phyloP scores from a whole-genome alignment of 352 stramenopile species.

The Globisporangium megalacanthum region DNA sequence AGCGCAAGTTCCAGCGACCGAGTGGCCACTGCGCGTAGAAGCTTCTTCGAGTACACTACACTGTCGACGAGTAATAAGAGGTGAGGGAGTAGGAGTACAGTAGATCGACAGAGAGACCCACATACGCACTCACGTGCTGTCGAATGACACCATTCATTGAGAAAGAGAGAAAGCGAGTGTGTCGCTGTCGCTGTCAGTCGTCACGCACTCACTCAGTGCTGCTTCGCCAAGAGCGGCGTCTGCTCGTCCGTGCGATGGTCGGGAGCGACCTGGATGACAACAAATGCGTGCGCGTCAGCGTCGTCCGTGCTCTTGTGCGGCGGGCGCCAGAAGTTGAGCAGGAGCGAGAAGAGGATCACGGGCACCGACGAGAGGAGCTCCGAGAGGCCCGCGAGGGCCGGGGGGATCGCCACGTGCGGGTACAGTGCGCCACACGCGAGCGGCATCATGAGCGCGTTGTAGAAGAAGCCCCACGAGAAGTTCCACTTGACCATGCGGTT shows the following conservation, averaged over 20 bases:
- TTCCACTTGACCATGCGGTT: conserved; percentile 74
- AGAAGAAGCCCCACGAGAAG: conserved; percentile 67
- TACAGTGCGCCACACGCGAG: conserved; percentile 69
- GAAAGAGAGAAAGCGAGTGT: too few species aligned
- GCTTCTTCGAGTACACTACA: conserved; percentile 29
- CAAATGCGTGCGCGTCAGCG: conserved; percentile 12
- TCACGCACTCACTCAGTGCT: neutral
- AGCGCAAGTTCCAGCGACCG: conserved; percentile 4
- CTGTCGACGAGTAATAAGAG: neutral
- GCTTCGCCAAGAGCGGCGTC: conserved; percentile 27
- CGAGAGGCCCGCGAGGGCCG: conserved; percentile 60
- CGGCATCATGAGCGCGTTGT: conserved; percentile 75
- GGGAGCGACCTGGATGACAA: conserved; percentile 29
- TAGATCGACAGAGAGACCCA: neutral
- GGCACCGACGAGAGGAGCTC: conserved; percentile 73
- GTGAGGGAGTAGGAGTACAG: neutral
- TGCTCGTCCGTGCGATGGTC: conserved; percentile 15
- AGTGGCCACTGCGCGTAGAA: conserved; percentile 12
- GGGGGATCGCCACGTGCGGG: conserved; percentile 53
- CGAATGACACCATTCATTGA: too few species aligned
- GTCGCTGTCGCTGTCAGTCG: too few species aligned
- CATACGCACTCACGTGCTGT: too few species aligned
- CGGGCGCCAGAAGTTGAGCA: conserved; percentile 62
- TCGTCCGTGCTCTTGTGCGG: conserved; percentile 23
- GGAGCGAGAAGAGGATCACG: conserved; percentile 69